Base-by-base conservation (phyloP, 2,329 filamentous ascomycete species). In the Coniochaeta sp. region DNA sequence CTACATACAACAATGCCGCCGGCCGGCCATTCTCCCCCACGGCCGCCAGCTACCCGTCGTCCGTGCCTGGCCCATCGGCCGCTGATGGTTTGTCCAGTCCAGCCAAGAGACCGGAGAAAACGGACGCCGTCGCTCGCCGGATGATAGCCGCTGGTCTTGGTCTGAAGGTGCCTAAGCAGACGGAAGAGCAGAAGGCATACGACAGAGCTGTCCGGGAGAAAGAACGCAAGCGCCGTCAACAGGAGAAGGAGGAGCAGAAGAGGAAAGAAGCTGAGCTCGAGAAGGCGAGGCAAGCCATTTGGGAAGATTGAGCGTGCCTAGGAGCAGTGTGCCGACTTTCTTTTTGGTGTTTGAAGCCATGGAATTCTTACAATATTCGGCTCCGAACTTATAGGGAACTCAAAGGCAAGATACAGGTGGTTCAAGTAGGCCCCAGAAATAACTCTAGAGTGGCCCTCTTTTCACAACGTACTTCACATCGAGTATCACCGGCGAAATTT, bases 61-160 rank as follows among this genome's bases (percentile, higher is more conserved):
- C 24, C 40, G 59, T 24, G 38, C 50, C 57, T 62, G 19, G 59
- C 59, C 26, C 57, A 58, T 12, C 44, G 14, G 34, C 24, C 24
- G 34, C 22, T 22, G 57, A 59, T 44, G 24, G 34, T 16, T 58
- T 57, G 47, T 38, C 57, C 10, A 59, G 62, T 58, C 58, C 62
- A 6, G 36, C 65, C 8, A 65, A 65, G 60, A 78, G 90, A 42
- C 93, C 92, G 0, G 93, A 96, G 75, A 99, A 96, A 79, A 96
- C 93, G 63, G 96, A 96, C 62, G 91, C 92, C 0, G 91, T 96
- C 42, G 95, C 95, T 5, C 85, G 89, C 63, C 81, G 95, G 61
- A 82, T 99, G 84, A 98, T 99, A 71, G 92, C 91, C 0, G 90
- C 89, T 3, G 92, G 90, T 0, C 77, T 98, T 65, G 95, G 95